phyloP scores from a whole-genome alignment of 2,329 filamentous ascomycete species.

The Pezicula carpinea region DNA sequence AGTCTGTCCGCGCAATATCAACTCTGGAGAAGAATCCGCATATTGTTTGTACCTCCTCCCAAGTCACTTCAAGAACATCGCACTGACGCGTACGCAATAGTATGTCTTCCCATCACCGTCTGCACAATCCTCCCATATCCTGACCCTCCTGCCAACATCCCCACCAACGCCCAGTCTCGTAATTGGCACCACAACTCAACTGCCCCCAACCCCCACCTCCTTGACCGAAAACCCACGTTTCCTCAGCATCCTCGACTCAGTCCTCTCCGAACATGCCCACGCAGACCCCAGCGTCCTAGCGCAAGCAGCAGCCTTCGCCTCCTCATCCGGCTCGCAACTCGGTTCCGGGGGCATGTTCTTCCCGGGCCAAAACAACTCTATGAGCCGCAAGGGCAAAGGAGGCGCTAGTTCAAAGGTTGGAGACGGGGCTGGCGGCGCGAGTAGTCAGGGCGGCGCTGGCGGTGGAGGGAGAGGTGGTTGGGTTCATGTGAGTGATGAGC shows the following conservation, averaged over 20 bases:
- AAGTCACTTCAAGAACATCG: neutral
- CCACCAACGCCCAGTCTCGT: slow-evolving; percentile 50
- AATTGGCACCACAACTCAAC: slow-evolving; percentile 51
- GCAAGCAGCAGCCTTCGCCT: slow-evolving; percentile 57
- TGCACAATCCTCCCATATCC: slow-evolving; percentile 43
- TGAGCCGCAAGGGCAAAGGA: slow-evolving; percentile 31
- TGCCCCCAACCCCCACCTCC: slow-evolving; percentile 58
- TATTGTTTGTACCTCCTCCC: slow-evolving; percentile 8
- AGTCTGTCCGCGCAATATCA: slow-evolving; percentile 11
- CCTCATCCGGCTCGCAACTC: slow-evolving; percentile 48
- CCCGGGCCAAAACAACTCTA: slow-evolving; percentile 26
- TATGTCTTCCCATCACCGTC: slow-evolving; percentile 51
- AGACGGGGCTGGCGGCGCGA: slow-evolving; percentile 50
- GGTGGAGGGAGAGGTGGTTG: slow-evolving; percentile 56
- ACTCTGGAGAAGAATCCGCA: slow-evolving; percentile 27
- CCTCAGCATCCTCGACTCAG: slow-evolving; percentile 52
- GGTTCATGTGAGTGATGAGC: slow-evolving; percentile 59
- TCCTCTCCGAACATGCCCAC: slow-evolving; percentile 50
- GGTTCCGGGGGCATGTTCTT: slow-evolving; percentile 49
- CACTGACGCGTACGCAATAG: slow-evolving; percentile 30
- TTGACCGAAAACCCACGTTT: slow-evolving; percentile 58
- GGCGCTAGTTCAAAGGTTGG: slow-evolving; percentile 31
- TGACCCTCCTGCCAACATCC: slow-evolving; percentile 54
- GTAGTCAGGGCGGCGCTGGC: slow-evolving; percentile 55
- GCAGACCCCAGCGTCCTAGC: slow-evolving; percentile 50